Conservation (phyloP, 176 grass and related monocot species). For the Juncus inflexus region DNA sequence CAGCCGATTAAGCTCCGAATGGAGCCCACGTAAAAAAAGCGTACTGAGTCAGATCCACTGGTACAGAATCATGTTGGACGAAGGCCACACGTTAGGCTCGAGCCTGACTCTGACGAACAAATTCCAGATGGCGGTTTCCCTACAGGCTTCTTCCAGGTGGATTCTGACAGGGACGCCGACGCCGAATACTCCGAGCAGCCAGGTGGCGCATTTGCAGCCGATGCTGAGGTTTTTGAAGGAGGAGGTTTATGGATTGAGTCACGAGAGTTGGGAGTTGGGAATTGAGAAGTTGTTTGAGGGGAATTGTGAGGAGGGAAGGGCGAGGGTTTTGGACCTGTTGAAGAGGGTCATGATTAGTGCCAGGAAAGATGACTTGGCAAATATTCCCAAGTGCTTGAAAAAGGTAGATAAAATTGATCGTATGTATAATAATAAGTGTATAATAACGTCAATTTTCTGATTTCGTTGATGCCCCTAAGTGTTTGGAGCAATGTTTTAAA, state of each 20-base stretch:
- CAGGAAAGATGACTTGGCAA: slow-evolving; percentile 83
- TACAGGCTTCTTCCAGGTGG: slow-evolving; percentile 91
- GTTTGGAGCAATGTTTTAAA: no score
- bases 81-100: slow-evolving; percentile 97
- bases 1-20: slow-evolving; percentile 83
- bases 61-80: slow-evolving; percentile 87
- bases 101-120: slow-evolving; percentile 90
- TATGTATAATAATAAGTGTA: no score
- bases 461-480: no score
- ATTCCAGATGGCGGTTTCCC: slow-evolving; percentile 85
- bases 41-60: slow-evolving; percentile 88
- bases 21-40: slow-evolving; percentile 65
- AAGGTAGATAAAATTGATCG: slow-evolving; percentile 18
- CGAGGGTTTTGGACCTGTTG: slow-evolving; percentile 65
- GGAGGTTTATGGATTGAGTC: slow-evolving; percentile 74
- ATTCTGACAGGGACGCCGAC: slow-evolving; percentile 97
- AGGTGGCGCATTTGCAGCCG: slow-evolving; percentile 83
- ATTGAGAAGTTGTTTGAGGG: slow-evolving; percentile 81
- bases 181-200: slow-evolving; percentile 90
- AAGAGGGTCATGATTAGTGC: slow-evolving; percentile 93
- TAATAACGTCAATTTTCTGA: no score
- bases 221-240: slow-evolving; percentile 99
- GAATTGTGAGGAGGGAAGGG: slow-evolving; percentile 61
- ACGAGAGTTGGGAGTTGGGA: slow-evolving; percentile 74
- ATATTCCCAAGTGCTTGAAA: slow-evolving; percentile 89